Base-by-base conservation (phyloP, 176 grass and related monocot genomes). In the Cenchrus purpureus region DNA sequence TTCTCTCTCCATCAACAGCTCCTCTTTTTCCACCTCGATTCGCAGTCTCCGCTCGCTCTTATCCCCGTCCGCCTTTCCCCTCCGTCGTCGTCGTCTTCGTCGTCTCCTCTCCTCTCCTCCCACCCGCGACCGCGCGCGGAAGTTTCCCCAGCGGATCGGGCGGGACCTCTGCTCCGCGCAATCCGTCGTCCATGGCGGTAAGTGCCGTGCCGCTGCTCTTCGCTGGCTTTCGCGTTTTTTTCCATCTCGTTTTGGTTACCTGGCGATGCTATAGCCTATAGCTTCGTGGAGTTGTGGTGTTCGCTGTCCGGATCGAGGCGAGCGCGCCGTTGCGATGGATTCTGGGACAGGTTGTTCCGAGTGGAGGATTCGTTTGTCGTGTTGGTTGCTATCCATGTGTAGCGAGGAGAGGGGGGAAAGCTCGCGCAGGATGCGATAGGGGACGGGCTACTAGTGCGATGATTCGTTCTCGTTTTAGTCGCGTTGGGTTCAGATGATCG, bases 131-230 rank as follows among this genome's bases (percentile, higher is more conserved):
- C 57, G 58, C 2, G 58, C 2, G 37, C 37, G 37, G 37, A 40
- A 17, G 3, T 15, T 56, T 19, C 66, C 11, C 11, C 20, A 48
- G 68, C 43, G 71, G 71, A 74, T 74, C 71, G 71, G 49, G 14
- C 49, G 71, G 49, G 14, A 32, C 49, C 25, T 32, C 71, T 32
- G 58, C 83, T 58, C 73, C 1, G 29, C 53, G 62, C 62, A n/a
- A 13, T 52, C 78, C 64, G 70, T 82, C 86, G 70, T 82, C 86
- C 82, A 94, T 94, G 92, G 87, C 92, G 89, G 92, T 91, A 73
- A 74, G 92, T 50, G 15, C 43, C 5, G 92, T 50, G 15, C 43
- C 5, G 52, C 12, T 34, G 25, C n/a, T 58, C 46, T 44, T n/a
- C 48, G 20, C 54, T 8, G 2, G 15, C 29, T 66, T 56, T 32